Percentiles rank a stretch among this genome's conserved stretches.
Conservation (phyloP, 1,284 basidiomycete genomes). For the Cerrena zonata region DNA sequence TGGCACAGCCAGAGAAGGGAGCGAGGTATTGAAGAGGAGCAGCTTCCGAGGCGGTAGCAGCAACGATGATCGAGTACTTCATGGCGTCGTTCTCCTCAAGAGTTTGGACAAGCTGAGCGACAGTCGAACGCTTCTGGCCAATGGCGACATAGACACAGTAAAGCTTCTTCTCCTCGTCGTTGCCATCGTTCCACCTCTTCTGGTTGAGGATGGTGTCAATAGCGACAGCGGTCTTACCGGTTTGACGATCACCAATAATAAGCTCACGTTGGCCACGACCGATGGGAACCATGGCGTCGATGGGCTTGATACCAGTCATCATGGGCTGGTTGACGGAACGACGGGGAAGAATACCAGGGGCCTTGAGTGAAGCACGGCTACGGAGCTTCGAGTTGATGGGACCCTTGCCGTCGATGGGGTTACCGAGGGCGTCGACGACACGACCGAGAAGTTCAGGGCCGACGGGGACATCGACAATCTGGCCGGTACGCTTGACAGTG, state of each 20-base stretch:
- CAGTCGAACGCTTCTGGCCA: constrained; percentile 98
- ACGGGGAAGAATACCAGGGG: constrained; percentile 97
- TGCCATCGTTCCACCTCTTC: constrained; percentile 97
- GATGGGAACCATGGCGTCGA: constrained; percentile 99
- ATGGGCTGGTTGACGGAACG: constrained; percentile 99
- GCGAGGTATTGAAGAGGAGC: constrained; percentile 98
- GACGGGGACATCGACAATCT: constrained; percentile 99
- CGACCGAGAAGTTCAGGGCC: constrained; percentile 94
- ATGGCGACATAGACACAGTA: constrained; percentile 99
- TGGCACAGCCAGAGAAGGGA: constrained; percentile 98
- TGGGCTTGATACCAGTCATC: constrained; percentile 99
- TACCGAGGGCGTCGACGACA: constrained; percentile 98
- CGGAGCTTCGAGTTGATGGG: constrained; percentile 90
- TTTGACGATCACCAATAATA: constrained; percentile 99
- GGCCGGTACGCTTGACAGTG: constrained; percentile 99
- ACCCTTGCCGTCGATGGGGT: constrained; percentile 99
- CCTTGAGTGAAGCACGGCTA: constrained; percentile 95
- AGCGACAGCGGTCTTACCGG: constrained; percentile 97
- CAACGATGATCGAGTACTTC: constrained; percentile 99
- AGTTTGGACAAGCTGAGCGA: constrained; percentile 98
- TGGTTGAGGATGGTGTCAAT: constrained; percentile 99
- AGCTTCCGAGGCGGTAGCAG: constrained; percentile 97
- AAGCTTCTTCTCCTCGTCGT: constrained; percentile 94
- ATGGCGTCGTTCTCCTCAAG: constrained; percentile 99
- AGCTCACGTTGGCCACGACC: constrained; percentile 99